These are phyloP conservation scores for Ambispora gerdemannii DNA, from an alignment of 192 early-diverging fungal species.

Conservation along the genomic window DNA sequence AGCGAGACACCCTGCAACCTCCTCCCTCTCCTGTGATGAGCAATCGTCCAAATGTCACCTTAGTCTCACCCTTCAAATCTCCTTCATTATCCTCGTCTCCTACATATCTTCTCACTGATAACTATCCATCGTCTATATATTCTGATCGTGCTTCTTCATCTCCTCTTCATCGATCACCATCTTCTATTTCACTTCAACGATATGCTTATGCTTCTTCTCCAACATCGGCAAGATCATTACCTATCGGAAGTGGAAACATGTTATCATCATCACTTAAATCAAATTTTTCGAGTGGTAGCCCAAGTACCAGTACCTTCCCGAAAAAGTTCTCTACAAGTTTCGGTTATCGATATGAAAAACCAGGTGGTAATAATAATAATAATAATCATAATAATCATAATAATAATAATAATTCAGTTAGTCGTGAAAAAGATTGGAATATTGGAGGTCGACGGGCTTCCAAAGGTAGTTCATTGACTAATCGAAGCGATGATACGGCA, in stretches of 20 bases:
- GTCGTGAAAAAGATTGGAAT: constrained; percentile 3
- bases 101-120: constrained; percentile 31
- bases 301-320: constrained; percentile 27
- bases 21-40: constrained; percentile 29
- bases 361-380: background rate
- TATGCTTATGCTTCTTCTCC: constrained; percentile 7
- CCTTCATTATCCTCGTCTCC: constrained; percentile 44
- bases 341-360: constrained; percentile 40
- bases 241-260: constrained; percentile 14
- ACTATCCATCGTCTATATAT: constrained; percentile 30
- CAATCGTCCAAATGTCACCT: constrained; percentile 24
- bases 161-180: constrained; percentile 38
- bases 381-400: no score
- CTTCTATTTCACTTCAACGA: constrained; percentile 27
- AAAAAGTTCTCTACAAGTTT: constrained; percentile 41
- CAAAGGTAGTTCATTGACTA: constrained; percentile 35
- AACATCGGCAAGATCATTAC: constrained; percentile 14
- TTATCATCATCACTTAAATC: constrained; percentile 40
- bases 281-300: constrained; percentile 35
- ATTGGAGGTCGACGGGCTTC: constrained; percentile 34
- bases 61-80: constrained; percentile 39
- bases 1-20: constrained; percentile 30
- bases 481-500: constrained; percentile 36
- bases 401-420: no score
- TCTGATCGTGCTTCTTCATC: constrained; percentile 37